Conservation (phyloP, 208 protist species). For the Leishmania major region DNA sequence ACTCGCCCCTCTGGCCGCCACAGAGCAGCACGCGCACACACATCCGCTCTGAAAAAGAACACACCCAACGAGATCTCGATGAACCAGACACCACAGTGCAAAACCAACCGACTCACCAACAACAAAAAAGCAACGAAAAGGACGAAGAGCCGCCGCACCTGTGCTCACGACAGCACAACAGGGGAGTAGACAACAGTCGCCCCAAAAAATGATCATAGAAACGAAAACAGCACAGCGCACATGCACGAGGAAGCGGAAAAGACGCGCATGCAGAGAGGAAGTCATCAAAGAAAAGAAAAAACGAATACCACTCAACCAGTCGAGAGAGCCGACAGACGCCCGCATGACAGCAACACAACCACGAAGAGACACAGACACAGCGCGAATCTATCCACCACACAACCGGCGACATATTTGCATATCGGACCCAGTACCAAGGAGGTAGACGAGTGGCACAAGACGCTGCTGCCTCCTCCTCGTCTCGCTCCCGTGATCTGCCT, state of each 20-base stretch:
- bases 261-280: background rate
- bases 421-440: background rate
- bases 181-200: background rate
- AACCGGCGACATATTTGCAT: background rate
- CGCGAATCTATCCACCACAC: background rate
- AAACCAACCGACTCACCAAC: background rate
- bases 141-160: background rate
- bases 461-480: too few species aligned
- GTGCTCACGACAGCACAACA: background rate
- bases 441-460: background rate
- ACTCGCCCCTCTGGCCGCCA: background rate
- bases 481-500: background rate
- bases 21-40: background rate
- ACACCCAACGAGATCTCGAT: background rate
- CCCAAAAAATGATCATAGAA: background rate
- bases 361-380: background rate
- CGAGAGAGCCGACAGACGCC: background rate
- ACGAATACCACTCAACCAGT: too few species aligned
- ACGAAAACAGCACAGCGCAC: background rate
- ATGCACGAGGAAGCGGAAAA: background rate
- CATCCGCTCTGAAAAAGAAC: background rate
- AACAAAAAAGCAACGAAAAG: background rate
- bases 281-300: background rate
- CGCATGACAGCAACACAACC: background rate
- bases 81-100: too few species aligned